Percentiles rank a stretch among this genome's conserved stretches.
phyloP scores from a whole-genome alignment of 306 rosid genomes.

The Malus asiatica region DNA sequence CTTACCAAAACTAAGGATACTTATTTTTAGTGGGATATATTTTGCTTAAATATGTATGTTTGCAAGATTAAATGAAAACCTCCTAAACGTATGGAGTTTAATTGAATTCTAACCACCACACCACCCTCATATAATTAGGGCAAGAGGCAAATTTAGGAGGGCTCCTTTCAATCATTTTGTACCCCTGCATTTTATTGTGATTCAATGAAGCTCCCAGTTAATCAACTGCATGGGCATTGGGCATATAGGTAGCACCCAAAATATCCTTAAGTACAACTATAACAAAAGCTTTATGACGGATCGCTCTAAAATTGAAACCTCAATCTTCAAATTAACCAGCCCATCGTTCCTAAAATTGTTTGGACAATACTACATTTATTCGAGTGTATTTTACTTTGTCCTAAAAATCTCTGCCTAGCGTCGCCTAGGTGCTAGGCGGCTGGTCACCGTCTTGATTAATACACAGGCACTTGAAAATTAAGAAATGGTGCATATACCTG shows the following conservation, averaged over 20 bases:
- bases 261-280: not conserved
- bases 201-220: not conserved
- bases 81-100: not conserved
- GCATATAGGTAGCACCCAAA: conserved; percentile 8
- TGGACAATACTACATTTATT: no score
- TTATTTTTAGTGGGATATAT: not conserved
- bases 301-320: conserved; percentile 5
- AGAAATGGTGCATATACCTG: rapidly evolving
- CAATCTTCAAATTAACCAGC: not conserved
- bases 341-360: no score
- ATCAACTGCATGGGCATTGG: not conserved
- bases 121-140: no score
- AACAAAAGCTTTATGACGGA: not conserved
- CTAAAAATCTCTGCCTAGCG: no score
- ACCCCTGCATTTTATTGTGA: not conserved
- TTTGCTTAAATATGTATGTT: not conserved
- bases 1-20: not conserved
- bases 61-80: not conserved
- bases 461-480: no score
- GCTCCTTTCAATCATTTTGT: not conserved
- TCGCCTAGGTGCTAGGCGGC: no score
- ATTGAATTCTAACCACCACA: no score
- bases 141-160: not conserved
- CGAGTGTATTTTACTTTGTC: no score
- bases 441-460: no score